A percentile compares a stretch with the other conserved stretches of the same genome.
Evolutionary conservation across 1,284 basidiomycete species (phyloP).

Genomic region (Phellinidium pouzarii): DNA sequence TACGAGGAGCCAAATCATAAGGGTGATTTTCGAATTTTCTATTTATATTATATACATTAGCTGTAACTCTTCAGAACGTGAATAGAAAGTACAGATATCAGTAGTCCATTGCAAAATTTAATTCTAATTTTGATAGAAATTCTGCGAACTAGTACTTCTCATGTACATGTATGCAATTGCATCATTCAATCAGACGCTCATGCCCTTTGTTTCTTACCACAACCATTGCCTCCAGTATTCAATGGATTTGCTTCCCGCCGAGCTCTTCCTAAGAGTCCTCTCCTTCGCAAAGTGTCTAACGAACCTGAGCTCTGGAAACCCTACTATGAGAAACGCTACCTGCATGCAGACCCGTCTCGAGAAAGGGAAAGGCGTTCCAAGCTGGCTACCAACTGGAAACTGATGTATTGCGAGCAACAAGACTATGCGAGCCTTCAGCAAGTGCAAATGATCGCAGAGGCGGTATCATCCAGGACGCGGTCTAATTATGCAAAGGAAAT

Average conservation of each 20-base stretch:
- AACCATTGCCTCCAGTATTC: too few relatives aligned
- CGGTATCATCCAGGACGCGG: slow-evolving; percentile 27
- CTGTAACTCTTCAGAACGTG: neutral
- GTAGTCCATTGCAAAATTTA: too few relatives aligned
- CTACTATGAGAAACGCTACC: slow-evolving; percentile 44
- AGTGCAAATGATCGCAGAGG: slow-evolving; percentile 34
- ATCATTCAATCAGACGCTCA: too few relatives aligned
- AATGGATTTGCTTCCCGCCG: slow-evolving; percentile 23
- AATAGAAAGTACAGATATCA: too few relatives aligned
- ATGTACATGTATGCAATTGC: too few relatives aligned
- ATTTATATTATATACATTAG: neutral
- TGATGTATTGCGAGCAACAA: slow-evolving; percentile 39
- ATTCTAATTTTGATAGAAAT: too few relatives aligned
- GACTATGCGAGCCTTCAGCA: slow-evolving; percentile 37
- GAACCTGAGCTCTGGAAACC: slow-evolving; percentile 38
- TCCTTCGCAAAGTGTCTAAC: slow-evolving; percentile 26
- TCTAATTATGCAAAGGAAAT: slow-evolving; percentile 33
- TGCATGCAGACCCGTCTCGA: slow-evolving; percentile 29
- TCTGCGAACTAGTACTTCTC: too few relatives aligned
- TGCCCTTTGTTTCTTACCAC: too few relatives aligned
- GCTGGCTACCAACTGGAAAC: slow-evolving; percentile 36
- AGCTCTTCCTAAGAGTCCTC: slow-evolving; percentile 19
- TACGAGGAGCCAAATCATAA: neutral
- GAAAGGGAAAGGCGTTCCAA: slow-evolving; percentile 32
- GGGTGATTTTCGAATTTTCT: neutral